Percentiles rank a stretch among this genome's conserved stretches.
Conservation (phyloP, 768 basidiomycete species). For the Xanthoconium stramineum region DNA sequence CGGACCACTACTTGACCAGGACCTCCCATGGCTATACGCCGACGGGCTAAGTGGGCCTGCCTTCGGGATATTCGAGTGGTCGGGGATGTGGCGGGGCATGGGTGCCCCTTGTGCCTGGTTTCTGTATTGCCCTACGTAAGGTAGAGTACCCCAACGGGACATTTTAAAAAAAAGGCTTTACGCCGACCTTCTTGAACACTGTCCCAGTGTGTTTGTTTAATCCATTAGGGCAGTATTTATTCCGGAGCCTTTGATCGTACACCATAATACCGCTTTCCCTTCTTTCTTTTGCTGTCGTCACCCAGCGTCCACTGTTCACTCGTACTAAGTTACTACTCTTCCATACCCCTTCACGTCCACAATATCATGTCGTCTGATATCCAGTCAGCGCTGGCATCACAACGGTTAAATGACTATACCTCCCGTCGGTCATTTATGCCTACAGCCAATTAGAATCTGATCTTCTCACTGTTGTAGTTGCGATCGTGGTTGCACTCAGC, state of each 20-base stretch:
- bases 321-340: neutral
- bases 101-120: too few species aligned
- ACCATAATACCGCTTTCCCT: too few species aligned
- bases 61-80: too few species aligned
- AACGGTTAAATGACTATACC: neutral
- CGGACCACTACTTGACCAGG: conserved; percentile 35
- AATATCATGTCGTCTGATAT: neutral
- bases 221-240: too few species aligned
- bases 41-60: too few species aligned
- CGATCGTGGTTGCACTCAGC: neutral
- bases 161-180: too few species aligned
- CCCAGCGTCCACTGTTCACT: neutral
- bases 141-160: too few species aligned
- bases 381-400: neutral
- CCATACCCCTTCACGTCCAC: neutral
- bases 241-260: too few species aligned
- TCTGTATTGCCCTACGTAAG: too few species aligned
- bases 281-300: too few species aligned
- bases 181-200: neutral
- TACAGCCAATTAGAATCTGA: neutral
- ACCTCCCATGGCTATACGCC: conserved; percentile 35
- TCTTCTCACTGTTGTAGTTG: neutral
- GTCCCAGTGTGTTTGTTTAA: too few species aligned
- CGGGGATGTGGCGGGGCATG: too few species aligned
- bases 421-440: neutral